Conservation (phyloP, 2,329 filamentous ascomycete species). For the Fusarium sp. region DNA sequence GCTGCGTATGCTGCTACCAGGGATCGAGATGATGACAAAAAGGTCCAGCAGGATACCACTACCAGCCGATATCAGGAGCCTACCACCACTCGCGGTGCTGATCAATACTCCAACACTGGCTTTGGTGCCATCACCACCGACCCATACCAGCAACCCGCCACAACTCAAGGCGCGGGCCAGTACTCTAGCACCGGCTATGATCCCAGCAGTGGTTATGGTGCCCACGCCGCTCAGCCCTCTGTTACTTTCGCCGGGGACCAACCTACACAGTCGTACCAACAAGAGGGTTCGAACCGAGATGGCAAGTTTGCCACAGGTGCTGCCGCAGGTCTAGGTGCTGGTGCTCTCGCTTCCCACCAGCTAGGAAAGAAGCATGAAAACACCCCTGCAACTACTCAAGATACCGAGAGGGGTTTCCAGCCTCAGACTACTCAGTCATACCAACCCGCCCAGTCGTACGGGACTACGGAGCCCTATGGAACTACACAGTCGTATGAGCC, state of each 20-base stretch:
- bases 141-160: background rate
- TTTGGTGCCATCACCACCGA: background rate
- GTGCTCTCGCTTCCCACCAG: conserved; percentile 10
- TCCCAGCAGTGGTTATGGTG: background rate
- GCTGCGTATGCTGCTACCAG: conserved; percentile 16
- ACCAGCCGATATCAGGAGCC: background rate
- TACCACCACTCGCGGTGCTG: background rate
- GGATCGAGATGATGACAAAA: conserved; percentile 11
- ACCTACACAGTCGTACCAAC: background rate
- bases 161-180: background rate
- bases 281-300: background rate
- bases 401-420: background rate
- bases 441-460: background rate
- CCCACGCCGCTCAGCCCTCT: background rate
- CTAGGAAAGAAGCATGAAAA: background rate
- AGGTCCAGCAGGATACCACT: background rate
- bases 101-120: background rate
- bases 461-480: background rate
- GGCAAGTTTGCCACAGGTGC: background rate
- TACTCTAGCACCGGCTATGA: background rate
- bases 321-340: conserved; percentile 21
- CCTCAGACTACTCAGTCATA: background rate
- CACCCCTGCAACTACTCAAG: background rate
- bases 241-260: background rate
- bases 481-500: background rate